Evolutionary conservation across 257 asterid genomes (phyloP), one percentile per base, ranked within the genome.

Genomic region (Penstemon newberryi): DNA sequence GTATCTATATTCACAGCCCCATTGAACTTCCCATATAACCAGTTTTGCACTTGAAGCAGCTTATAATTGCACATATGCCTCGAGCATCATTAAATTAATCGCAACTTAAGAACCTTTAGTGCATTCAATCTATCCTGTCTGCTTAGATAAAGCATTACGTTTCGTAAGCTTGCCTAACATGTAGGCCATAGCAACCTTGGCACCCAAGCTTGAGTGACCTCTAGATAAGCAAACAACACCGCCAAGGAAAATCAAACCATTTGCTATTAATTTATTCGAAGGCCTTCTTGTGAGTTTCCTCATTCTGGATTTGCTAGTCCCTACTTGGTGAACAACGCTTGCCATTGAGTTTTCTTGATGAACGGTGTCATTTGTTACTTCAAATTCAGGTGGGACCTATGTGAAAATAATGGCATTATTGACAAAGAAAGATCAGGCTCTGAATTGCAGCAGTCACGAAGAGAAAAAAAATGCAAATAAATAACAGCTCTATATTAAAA

Each of bases 121-220:
- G 37, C 59, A 25, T 46, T 42, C 41, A 63, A 9, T 51, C 13
- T 49, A 33, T 50, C 70, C 64, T 15, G 66, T 50, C 63, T 70
- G 79, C 72, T 63, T 69, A 36, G 77, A 44, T 53, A 80, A 73
- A 66, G 78, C 56, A 65, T 65, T 61, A 56, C 76, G 83, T 66
- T 82, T 83, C 1, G 85, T 83, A 53, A 92, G 79, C 79, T 85
- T 92, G 84, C 83, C 80, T 78, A 85, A 72, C 71, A 92, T 66
- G 76, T 84, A 92, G 7, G 92, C 93, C 91, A 89, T 81, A 56
- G 95, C 96, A 62, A 88, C 90, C 81, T 89, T 87, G 47, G 92
- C 87, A 65, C 95, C 91, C 78, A 92, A 79, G 81, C 85, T 82
- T 62, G 96, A 81, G 76, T 75, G 86, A 38, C 93, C 95, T 62